Base-by-base conservation (phyloP, 1,284 basidiomycete species). In the Kwoniella shivajii region DNA sequence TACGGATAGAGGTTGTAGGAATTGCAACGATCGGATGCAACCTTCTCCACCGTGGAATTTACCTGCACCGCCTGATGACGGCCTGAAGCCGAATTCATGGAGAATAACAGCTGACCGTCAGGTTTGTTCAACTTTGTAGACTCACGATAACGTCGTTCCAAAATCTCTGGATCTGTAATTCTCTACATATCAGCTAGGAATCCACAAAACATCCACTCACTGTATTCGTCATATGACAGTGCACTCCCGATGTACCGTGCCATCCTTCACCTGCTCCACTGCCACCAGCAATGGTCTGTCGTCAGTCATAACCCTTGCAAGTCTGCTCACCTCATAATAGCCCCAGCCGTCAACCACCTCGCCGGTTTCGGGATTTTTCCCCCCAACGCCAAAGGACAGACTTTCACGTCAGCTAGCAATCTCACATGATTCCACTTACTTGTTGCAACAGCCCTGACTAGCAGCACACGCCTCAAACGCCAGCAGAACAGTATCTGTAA, bases 381-480 rank as follows among this genome's bases (percentile, higher is more conserved):
- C 64, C 56, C 62, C 63, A 11, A 92, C 93, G 11, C 90, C 91
- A 57, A 97, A 95, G 0, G 93, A 88, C 31, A 71, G 39, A 36
- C 59, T 60, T 39, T 7, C 48, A 42, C 13, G 29, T 37, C 16
- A 26, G 13, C 9, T 0, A 26, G 11, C 18, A 37, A 27, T 31
- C 9, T 31, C 14, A 3, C 16, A 38, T 4, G 13, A 24, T 27
- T 10, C 9, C 4, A 18, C 58, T 54, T 41, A 60, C 59, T 65
- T 95, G 76, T 89, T 91, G 63, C 63, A 68, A 60, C 64, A 69
- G 9, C 95, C 95, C 74, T 98, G 93, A 69, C 88, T 91, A 0
- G 94, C 94, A 10, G 94, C 91, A 50, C 88, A 90, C 0, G 92
- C 94, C 57, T 88, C 83, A 80, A 99, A 98, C 0, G 94, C 93